Percentiles rank a stretch among this genome's conserved stretches.
Conservation (phyloP, 192 early-diverging fungal species). For the Funneliformis geosporum region DNA sequence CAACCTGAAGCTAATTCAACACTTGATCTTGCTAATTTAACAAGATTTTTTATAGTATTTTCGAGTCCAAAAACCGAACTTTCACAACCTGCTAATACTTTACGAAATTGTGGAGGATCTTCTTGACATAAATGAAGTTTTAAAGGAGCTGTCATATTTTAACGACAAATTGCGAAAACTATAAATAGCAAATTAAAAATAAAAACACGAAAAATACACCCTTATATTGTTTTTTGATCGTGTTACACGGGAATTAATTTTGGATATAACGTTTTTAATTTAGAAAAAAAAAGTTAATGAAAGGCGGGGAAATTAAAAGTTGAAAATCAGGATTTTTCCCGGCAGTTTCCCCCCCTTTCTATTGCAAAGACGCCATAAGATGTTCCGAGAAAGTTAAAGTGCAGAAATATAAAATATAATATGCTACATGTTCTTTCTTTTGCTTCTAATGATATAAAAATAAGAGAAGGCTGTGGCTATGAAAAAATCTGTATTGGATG, state of each 20-base stretch:
- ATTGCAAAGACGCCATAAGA: too few relatives aligned
- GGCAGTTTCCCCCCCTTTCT: too few relatives aligned
- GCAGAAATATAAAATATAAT: too few relatives aligned
- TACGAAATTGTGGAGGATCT: conserved; percentile 59
- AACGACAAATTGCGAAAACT: background rate
- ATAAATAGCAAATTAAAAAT: background rate
- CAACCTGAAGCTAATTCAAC: conserved; percentile 55
- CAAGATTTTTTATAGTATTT: conserved; percentile 50
- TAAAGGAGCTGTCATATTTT: conserved; percentile 30
- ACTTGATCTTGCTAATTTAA: conserved; percentile 55
- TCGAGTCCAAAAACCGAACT: conserved; percentile 56
- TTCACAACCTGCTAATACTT: conserved; percentile 52
- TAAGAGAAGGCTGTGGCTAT: background rate
- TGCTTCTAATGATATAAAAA: background rate
- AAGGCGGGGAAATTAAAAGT: too few relatives aligned
- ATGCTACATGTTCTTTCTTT: too few relatives aligned
- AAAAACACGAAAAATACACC: background rate
- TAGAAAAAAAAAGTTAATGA: too few relatives aligned
- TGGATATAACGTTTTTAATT: too few relatives aligned
- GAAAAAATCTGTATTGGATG: background rate
- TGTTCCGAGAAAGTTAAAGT: too few relatives aligned
- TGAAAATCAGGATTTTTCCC: too few relatives aligned
- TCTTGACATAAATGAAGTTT: conserved; percentile 49
- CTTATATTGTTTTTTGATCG: too few relatives aligned
- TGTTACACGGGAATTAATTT: too few relatives aligned